Evolutionary conservation across 169 alveolate genomes (phyloP), one percentile per base, ranked within the genome.

Genomic region (Blepharisma undulans): DNA sequence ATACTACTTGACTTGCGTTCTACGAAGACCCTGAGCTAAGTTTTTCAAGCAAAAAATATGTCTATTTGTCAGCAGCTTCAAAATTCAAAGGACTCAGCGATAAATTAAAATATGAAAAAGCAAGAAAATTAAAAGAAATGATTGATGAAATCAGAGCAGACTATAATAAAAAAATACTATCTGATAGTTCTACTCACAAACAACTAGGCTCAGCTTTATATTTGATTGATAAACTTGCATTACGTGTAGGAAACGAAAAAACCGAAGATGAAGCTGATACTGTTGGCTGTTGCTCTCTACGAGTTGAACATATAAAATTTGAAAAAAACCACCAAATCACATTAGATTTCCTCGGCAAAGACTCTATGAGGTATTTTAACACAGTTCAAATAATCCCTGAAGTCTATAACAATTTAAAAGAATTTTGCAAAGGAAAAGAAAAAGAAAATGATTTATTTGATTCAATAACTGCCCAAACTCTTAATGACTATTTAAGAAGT

Each of bases 221-320:
- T 96, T 96, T 99, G 89, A 99, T 99, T 80, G 99, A 99, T 94
- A 96, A 98, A 89, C 92, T 99, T 76, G 99, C 99, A 29, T 98
- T 99, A 93, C 98, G 99, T 94, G 99, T 99, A 5, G 99, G 99
- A 61, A 99, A 99, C 76, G 99, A 99, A 96, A 99, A 99, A 95
- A 99, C 98, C 80, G 99, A 98, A 5, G 99, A 99, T 80, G 99
- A 98, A 90, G 99, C 99, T 27, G 99, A 99, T 93, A 99, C 99
- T 0, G 99, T 99, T 60, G 99, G 99, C 66, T 99, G 99, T 96
- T 99, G 99, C 95, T 97, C 99, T 88, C 95, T 99, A 77, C 98
- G 99, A 79, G 99, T 98, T 19, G 99, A 99, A 93, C 99, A 99
- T 94, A 94, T 98, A 60, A 94, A 96, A 90, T 96, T 98, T 72